Evolutionary conservation across 176 grass and related monocot species (phyloP), one percentile per base, ranked within the genome.

Genomic region (Eragrostis nindensis): DNA sequence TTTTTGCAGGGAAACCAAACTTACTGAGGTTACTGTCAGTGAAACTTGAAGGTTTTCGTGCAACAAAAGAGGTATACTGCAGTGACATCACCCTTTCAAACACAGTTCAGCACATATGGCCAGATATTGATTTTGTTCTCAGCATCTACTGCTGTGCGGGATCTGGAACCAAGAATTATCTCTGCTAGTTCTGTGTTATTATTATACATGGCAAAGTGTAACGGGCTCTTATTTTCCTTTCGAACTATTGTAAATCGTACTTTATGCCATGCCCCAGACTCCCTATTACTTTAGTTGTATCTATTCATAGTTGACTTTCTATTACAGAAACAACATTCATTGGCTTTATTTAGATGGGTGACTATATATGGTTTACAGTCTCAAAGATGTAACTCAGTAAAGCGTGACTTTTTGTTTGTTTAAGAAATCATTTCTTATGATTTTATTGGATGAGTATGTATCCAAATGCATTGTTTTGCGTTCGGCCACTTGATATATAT

Each of bases 31-130:
- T 84, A 89, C 92, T 77, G 90, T 91, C 45, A 95, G 92, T 80
- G 92, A 95, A 98, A 87, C 90, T 98, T 43, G 96, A 98, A 90
- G 76, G 92, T 62, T 98, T 98, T 62, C 96, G 96, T 88, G 90
- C 96, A 50, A 77, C 87, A 47, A 87, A 93, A 87, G 86, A 98
- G 90, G 96, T 98, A 88, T 91, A 68, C 27, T 39, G 57, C 45
- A 66, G 39, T 11, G 70, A 10, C 55, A 41, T 71, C 41, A 63
- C n/a, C 55, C 8, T 50, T 52, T 45, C 11, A 82, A 64, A 8
- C 19, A 38, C 14, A 66, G 26, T 16, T 79, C n/a, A n/a, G 12
- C 19, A 78, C 41, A 42, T 12, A 15, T 39, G 19, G 13, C 8
- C 70, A 72, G 6, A 85, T 53, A 16, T 54, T 61, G 29, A 74